Percentiles rank a stretch among this genome's conserved stretches.
Conservation (phyloP, 2,329 filamentous ascomycete genomes). For the Ophioceras dolichostomum region DNA sequence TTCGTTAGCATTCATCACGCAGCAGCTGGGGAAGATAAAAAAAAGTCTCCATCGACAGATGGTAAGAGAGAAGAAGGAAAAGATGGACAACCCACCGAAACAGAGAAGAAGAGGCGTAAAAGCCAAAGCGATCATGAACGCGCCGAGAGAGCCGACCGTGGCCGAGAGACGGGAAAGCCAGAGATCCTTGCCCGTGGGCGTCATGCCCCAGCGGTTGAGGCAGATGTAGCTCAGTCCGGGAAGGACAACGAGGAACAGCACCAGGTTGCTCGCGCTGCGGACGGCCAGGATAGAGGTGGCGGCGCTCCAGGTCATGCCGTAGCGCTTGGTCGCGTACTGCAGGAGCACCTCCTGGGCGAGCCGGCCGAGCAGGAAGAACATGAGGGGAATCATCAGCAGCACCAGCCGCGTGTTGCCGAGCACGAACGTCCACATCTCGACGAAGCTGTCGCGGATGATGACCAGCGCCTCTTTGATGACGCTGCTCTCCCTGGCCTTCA, state of each 20-base stretch:
- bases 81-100: constrained; percentile 7
- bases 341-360: constrained; percentile 26
- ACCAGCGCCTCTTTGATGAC: not conserved
- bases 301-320: constrained; percentile 32
- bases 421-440: constrained; percentile 25
- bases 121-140: constrained; percentile 24
- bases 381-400: constrained; percentile 23
- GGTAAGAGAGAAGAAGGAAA: not conserved
- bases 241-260: constrained; percentile 24
- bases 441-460: constrained; percentile 6
- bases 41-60: not conserved
- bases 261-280: constrained; percentile 22
- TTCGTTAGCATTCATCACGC: too few species aligned
- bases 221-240: constrained; percentile 19
- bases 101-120: constrained; percentile 19
- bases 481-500: not conserved
- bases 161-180: constrained; percentile 23
- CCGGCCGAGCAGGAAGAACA: constrained; percentile 18
- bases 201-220: constrained; percentile 15
- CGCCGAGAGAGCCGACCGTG: constrained; percentile 17
- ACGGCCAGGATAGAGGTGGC: constrained; percentile 29
- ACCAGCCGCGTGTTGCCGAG: constrained; percentile 23
- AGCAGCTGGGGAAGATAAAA: not conserved
- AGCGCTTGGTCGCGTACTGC: constrained; percentile 41
- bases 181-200: constrained; percentile 25